Conservation (phyloP, 2,329 filamentous ascomycete genomes). For the Rutstroemia sp. region DNA sequence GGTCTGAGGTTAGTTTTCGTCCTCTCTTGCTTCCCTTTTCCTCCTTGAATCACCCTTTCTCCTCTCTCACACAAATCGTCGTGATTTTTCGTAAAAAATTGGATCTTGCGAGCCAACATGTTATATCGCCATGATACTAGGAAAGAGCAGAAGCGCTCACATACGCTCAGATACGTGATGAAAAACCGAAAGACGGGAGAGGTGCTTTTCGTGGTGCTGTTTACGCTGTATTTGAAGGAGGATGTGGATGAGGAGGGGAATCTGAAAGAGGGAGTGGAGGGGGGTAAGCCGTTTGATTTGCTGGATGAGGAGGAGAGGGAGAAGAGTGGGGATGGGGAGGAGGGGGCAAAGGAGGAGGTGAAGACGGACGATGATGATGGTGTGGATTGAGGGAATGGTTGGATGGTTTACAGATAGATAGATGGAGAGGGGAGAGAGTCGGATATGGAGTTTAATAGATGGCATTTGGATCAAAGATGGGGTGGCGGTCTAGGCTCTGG, state of each 20-base stretch:
- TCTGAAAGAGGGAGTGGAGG: conserved; percentile 36
- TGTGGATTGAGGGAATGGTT: not conserved
- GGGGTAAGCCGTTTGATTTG: conserved; percentile 23
- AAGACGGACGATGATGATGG: not conserved
- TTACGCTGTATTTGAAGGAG: conserved; percentile 67
- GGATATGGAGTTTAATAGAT: too few relatives aligned
- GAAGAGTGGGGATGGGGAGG: conserved; percentile 14
- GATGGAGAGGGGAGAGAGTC: not conserved
- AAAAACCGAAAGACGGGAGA: conserved; percentile 69
- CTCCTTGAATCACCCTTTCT: too few relatives aligned
- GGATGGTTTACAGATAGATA: not conserved
- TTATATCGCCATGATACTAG: conserved; percentile 12
- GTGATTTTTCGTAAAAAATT: not conserved
- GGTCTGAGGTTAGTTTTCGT: conserved; percentile 54
- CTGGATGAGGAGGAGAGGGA: conserved; percentile 9
- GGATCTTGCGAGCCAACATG: conserved; percentile 4
- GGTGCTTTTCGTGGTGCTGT: conserved; percentile 73
- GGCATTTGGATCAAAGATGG: too few relatives aligned
- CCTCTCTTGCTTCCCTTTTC: conserved; percentile 2
- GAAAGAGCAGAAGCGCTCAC: conserved; percentile 50
- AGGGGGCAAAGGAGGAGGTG: conserved; percentile 11
- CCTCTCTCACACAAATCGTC: not conserved
- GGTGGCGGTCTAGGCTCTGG: too few relatives aligned
- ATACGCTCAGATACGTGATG: conserved; percentile 84
- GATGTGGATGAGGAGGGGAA: conserved; percentile 53